Base-by-base conservation (phyloP, 1,139 yeast species). In the Hemisphaericaspora lyxosophila region DNA sequence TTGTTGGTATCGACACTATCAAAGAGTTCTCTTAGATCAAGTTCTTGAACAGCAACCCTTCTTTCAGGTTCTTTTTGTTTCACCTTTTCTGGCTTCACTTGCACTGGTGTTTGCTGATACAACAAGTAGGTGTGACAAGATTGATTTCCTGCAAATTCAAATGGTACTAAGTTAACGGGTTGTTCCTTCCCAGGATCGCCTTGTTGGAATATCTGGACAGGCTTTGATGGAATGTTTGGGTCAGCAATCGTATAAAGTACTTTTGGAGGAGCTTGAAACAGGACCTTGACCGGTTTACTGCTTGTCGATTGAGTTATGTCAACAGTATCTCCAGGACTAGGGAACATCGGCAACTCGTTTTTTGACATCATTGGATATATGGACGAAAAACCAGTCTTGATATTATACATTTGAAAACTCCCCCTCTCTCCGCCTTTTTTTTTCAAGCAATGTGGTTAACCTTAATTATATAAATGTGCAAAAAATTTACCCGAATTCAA, bases 1-100 rank as follows among this genome's bases (percentile, higher is more conserved):
- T 66, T 62, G 49, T 77, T 70, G 16, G 65, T 54, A 50, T 80
- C 85, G 2, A 77, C 82, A 41, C 71, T 71, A 40, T 75, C 79
- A 48, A 80, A 80, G 7, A 79, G 70, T 6, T 73, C 63, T 28
- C 79, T 60, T 40, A 79, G 63, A 48, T 78, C 80, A 23, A 61
- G 57, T 47, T 76, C 82, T 7, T 17, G 12, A 17, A 18, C 23
- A 11, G 31, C 12, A n/a, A 24, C 7, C 4, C 13, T 24, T 38
- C 78, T 37, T 30, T 42, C 40, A 18, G 45, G 47, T 25, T 44
- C 40, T 4, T 46, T 38, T 6, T 47, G 28, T 13, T 40, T 20
- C 12, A 23, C 29, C 9, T 33, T 25, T 6, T 31, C 29, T 3
- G 13, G 22, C 26, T 31, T 29, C 9, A 9, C 11, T 4, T 20